Conservation (phyloP, 768 basidiomycete species). For the Leccinum aurantiacum region DNA sequence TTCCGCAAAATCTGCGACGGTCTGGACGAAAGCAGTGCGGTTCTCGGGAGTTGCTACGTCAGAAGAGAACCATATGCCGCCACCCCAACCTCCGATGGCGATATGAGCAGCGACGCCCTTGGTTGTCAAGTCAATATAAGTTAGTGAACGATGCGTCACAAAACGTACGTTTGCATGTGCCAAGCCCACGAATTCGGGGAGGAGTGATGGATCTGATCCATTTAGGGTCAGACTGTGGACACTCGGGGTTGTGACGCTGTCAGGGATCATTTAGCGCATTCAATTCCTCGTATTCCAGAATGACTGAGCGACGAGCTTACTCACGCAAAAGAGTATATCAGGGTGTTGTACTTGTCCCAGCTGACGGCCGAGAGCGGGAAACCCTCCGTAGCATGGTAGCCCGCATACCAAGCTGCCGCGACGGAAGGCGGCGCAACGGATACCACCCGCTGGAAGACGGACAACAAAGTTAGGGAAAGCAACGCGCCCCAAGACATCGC, state of each 20-base stretch:
- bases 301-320: constrained; percentile 5
- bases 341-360: constrained; percentile 65
- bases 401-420: constrained; percentile 63
- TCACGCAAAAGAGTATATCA: constrained; percentile 69
- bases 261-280: neutral
- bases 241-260: constrained; percentile 36
- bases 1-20: constrained; percentile 46
- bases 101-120: constrained; percentile 58
- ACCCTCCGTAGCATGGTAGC: constrained; percentile 53
- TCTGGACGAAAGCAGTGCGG: constrained; percentile 61
- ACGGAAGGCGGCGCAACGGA: constrained; percentile 23
- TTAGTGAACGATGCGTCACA: neutral
- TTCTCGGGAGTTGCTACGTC: constrained; percentile 55
- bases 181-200: constrained; percentile 57
- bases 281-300: no score
- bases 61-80: constrained; percentile 61
- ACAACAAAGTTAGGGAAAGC: neutral
- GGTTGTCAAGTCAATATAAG: constrained; percentile 19
- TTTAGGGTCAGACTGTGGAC: constrained; percentile 33
- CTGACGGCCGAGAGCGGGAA: constrained; percentile 55
- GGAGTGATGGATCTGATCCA: constrained; percentile 45
- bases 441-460: neutral
- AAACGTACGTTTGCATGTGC: constrained; percentile 28
- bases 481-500: neutral
- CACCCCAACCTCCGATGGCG: constrained; percentile 73